Evolutionary conservation across 108 stramenopile genomes (phyloP), one percentile per base, ranked within the genome.

Genomic region (Fistulifera solaris): DNA sequence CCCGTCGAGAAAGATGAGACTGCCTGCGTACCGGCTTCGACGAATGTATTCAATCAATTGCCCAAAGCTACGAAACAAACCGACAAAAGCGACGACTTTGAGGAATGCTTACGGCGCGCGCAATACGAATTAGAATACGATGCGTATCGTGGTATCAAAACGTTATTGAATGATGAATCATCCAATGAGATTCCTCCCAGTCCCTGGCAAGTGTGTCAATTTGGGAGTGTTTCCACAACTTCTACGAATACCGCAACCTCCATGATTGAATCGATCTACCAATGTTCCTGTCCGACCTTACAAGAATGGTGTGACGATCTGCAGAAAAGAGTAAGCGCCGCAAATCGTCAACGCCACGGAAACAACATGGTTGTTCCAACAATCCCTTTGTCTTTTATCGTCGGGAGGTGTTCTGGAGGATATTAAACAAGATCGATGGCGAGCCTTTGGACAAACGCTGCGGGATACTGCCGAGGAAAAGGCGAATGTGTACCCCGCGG

Each of bases 331-430:
- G 16, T 46, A 38, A 22, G 58, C 4, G 11, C 4, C 4, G 7
- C 3, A 45, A 45, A 45, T 11, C 12, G 40, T 14, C 40, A 40
- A 40, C 11, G 40, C 40, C 40, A 40, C n/a, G 47, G 16, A 17
- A 16, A 55, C 16, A 50, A 2, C 31, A 28, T 52, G n/a, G 15
- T 21, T 11, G 7, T 56, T 2, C 54, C 54, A 11, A 1, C 54
- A 81, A 85, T 63, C 84, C 80, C 50, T 78, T 54, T 89, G 88
- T 55, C 52, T 86, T 15, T 75, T 65, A 2, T 68, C 82, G 11
- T 31, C 83, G 38, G 88, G 88, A 19, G 88, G 88, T 17, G 66
- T 77, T 23, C 52, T 89, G 27, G 78, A 89, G 63, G 69, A 80
- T 16, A 42, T 83, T 43, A 22, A 67, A 51, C 39, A 50, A 56